These are phyloP conservation scores for Amphirosellinia nigrospora DNA, from an alignment of 495 filamentous ascomycete species.

Conservation along the genomic window DNA sequence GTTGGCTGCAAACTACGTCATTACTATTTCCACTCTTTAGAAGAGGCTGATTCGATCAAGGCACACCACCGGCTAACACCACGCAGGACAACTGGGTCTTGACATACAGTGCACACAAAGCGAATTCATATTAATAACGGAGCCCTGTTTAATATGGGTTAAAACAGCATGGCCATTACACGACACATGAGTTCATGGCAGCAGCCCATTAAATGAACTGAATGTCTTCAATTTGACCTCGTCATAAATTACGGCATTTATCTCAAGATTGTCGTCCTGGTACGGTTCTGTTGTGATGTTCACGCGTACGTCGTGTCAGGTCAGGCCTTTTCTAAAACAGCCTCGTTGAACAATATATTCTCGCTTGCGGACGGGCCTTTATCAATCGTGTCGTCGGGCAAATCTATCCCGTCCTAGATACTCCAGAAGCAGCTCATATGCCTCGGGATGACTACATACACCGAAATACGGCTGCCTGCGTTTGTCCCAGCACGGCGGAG, in stretches of 20 bases:
- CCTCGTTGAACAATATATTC: background rate
- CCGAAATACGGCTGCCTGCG: background rate
- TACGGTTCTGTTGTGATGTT: conserved; percentile 3
- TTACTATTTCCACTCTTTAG: background rate
- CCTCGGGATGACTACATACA: background rate
- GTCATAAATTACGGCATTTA: background rate
- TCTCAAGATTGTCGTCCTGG: background rate
- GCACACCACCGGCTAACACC: background rate
- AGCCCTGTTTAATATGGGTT: background rate
- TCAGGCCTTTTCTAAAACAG: background rate
- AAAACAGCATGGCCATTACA: conserved; percentile 8
- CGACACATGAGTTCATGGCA: background rate
- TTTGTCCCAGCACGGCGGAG: background rate
- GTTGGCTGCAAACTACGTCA: background rate
- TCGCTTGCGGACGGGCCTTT: background rate
- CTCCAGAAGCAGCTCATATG: background rate
- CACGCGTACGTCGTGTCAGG: conserved; percentile 6
- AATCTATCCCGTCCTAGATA: background rate
- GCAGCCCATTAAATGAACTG: background rate
- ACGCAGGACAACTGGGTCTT: background rate
- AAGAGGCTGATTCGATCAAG: background rate
- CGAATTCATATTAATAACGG: background rate
- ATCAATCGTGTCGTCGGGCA: background rate
- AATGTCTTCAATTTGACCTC: background rate
- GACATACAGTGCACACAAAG: background rate